phyloP scores from a whole-genome alignment of 768 basidiomycete genomes.

The Mycena galopus region DNA sequence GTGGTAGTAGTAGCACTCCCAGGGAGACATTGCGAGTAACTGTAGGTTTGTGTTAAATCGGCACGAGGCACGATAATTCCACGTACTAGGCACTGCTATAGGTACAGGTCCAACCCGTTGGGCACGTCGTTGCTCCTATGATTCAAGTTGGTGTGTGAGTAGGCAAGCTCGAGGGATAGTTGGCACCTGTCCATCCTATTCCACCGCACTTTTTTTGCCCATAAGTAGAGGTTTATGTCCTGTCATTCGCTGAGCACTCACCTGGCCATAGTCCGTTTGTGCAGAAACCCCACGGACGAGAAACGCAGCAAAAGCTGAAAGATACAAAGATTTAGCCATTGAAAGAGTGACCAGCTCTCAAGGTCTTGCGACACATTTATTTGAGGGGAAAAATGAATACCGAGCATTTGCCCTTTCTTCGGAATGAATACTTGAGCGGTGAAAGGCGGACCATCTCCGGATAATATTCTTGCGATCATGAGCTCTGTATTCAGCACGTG shows the following conservation, averaged over 20 bases:
- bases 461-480: constrained; percentile 22
- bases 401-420: constrained; percentile 37
- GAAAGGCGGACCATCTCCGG: constrained; percentile 32
- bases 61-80: background rate
- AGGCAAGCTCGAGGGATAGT: background rate
- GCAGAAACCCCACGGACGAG: constrained; percentile 16
- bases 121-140: constrained; percentile 25
- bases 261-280: constrained; percentile 35
- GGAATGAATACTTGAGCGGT: constrained; percentile 11
- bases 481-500: constrained; percentile 25
- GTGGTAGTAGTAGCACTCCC: constrained; percentile 46
- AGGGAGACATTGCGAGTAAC: constrained; percentile 27
- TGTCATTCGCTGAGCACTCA: background rate
- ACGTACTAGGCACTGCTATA: constrained; percentile 11
- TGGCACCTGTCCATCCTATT: constrained; percentile 20
- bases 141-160: background rate
- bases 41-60: background rate
- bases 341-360: background rate
- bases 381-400: constrained; percentile 4
- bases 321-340: constrained; percentile 16
- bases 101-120: constrained; percentile 22
- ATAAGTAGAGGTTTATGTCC: background rate
- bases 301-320: constrained; percentile 17
- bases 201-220: constrained; percentile 29
- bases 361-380: constrained; percentile 9